Conservation (phyloP, 1,139 yeast species). For the Magnusiomyces tetraspermus region DNA sequence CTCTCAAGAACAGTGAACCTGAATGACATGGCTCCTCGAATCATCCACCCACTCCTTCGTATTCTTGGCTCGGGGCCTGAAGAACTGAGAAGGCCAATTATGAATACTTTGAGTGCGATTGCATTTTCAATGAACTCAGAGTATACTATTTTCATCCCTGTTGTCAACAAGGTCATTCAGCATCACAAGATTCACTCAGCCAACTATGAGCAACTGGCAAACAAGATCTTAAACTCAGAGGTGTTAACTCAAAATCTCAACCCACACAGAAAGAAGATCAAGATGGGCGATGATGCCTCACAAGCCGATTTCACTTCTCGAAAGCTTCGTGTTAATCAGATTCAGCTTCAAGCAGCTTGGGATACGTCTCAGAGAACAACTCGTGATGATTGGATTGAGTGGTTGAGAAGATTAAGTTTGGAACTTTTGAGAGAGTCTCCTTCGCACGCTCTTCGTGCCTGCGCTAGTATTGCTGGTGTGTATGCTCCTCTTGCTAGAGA, state of each 20-base stretch:
- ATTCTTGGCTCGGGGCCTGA: conserved; percentile 47
- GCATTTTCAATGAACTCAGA: conserved; percentile 76
- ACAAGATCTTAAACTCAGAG: conserved; percentile 74
- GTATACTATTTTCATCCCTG: conserved; percentile 79
- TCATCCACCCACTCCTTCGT: conserved; percentile 76
- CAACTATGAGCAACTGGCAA: conserved; percentile 71
- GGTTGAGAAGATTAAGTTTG: conserved; percentile 82
- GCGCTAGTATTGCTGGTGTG: conserved; percentile 82
- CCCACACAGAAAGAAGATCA: conserved; percentile 41
- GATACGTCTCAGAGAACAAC: conserved; percentile 84
- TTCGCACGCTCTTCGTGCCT: conserved; percentile 87
- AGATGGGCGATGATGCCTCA: conserved; percentile 44
- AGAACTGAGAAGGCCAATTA: conserved; percentile 54
- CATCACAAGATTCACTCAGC: conserved; percentile 60
- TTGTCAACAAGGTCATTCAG: conserved; percentile 61
- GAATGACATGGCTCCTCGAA: conserved; percentile 83
- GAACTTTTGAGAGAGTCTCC: conserved; percentile 88
- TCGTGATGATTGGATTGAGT: conserved; percentile 95
- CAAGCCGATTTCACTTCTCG: conserved; percentile 63
- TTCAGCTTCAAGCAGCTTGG: conserved; percentile 76
- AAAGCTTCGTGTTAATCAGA: conserved; percentile 73
- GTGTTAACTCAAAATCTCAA: conserved; percentile 73
- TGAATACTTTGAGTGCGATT: conserved; percentile 74
- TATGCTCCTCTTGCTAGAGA: conserved; percentile 86
- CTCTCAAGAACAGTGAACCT: conserved; percentile 64